Base-by-base conservation (phyloP, 495 filamentous ascomycete species). In the Lepraria neglecta region DNA sequence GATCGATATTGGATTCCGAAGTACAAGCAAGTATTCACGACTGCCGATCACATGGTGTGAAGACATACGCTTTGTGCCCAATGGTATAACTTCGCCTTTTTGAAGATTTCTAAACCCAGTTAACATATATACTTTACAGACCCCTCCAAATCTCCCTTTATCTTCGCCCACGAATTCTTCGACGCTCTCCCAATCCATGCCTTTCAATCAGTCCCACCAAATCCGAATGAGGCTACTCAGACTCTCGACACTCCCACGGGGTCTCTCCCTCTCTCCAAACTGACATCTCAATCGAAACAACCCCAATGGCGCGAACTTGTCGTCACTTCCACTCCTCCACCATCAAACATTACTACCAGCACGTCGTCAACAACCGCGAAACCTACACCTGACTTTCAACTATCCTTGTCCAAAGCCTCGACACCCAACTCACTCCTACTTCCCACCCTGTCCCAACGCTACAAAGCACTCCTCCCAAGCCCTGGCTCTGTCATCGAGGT, bases 111-210 rank as follows among this genome's bases (percentile, higher is more conserved):
- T 17, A 31, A 5, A 5, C 28, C 48, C 15, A 31, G 10, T 31
- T 33, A 15, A n/a, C 64, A 35, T 59, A 21, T 11, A 35, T 59
- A 24, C 10, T n/a, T 56, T 6, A 60, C 73, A 76, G 72, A 78
- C 68, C 73, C 77, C 62, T 76, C 63, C 60, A 91, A 89, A 66
- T 89, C 85, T 17, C 92, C 94, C 1, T 94, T 96, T 73, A 94
- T 97, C 55, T 81, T 97, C 42, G 94, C 92, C 12, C 94, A 98
- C 71, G 94, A 98, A 71, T 97, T 98, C 78, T 97, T 98, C 73
- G 94, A 98, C 68, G 94, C 94, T n/a, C 87, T 97, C 6, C 94
- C 94, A 43, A 96, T 98, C 68, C 91, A 98, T 73, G 88, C 90
- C 62, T 98, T 98, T 73, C 86, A 96, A 69, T 86, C 86, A 28